phyloP scores from a whole-genome alignment of 2,329 filamentous ascomycete species.

The Xylaria arbuscula region DNA sequence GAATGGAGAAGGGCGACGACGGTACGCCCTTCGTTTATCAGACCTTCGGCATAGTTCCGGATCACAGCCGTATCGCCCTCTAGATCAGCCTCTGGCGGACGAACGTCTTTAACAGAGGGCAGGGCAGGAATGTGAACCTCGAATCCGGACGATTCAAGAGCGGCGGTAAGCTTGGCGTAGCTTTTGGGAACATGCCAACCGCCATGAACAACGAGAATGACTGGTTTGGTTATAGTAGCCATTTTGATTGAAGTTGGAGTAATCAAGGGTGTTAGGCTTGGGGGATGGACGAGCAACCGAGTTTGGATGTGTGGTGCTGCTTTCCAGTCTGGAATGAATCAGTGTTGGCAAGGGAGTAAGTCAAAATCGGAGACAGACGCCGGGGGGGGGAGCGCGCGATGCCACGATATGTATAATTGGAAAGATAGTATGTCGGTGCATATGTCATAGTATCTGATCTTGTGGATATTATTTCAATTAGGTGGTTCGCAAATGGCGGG shows the following conservation, averaged over 20 bases:
- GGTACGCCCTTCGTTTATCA: conserved; percentile 39
- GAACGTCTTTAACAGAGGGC: conserved; percentile 35
- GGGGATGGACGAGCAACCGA: background rate
- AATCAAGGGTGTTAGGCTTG: background rate
- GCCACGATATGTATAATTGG: no score
- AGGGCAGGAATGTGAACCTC: conserved; percentile 39
- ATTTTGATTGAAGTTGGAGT: conserved; percentile 5
- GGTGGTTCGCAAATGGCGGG: no score
- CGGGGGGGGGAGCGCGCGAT: no score
- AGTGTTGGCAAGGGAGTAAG: background rate
- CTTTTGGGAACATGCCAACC: conserved; percentile 37
- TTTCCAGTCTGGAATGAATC: background rate
- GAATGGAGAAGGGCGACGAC: conserved; percentile 44
- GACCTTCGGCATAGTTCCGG: conserved; percentile 38
- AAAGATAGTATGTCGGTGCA: no score
- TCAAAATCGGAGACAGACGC: no score
- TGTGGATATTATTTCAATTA: no score
- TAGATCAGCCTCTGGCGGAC: conserved; percentile 43
- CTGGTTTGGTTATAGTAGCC: conserved; percentile 25
- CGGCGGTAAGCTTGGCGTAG: conserved; percentile 30
- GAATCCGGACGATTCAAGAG: conserved; percentile 29
- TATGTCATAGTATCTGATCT: no score
- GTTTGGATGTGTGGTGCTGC: background rate
- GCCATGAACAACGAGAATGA: conserved; percentile 35
- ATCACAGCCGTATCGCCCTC: conserved; percentile 41